Base-by-base conservation (phyloP, 805 yeast genomes). In the Hanseniaspora mollemarum region DNA sequence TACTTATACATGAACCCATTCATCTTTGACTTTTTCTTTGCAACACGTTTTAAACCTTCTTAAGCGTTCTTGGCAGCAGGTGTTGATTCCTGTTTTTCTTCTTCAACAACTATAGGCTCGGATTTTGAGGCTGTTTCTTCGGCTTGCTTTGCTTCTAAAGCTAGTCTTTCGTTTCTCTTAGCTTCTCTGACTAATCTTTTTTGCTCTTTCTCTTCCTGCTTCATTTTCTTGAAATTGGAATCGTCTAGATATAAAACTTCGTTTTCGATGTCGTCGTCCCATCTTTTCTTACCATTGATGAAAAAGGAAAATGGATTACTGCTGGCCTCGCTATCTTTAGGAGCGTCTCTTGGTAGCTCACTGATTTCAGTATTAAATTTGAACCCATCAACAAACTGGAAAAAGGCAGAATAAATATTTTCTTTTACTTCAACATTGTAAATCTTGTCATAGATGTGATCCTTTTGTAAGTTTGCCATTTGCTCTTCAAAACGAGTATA, bases 341-440 rank as follows among this genome's bases (percentile, higher is more conserved):
- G 85, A 38, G 75, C 75, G 25, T 61, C 67, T 46, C 59, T 60
- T n/a, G 26, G 38, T 12, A 22, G 22, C 19, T 39, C 45, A 46
- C 51, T 46, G 7, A 46, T 31, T 22, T 46, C 43, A 10, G 31
- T 31, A 31, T 40, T 40, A 16, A 32, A 46, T 45, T 76, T 74
- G 63, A 82, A 87, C 35, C 83, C 78, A 66, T 90, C 98, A 57
- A 92, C 82, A 63, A 85, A 90, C 41, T 84, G 83, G 66, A 85
- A 92, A 62, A 92, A 90, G 0, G 95, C 94, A 56, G 87, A 81
- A 68, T 85, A 88, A 3, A 82, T 83, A 60, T 87, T 86, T 59
- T 87, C 96, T 60, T 78, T 77, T 41, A 77, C 81, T 65, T 92
- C 98, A 66, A 88, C 96, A 39, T 76, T 79, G 62, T 90, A 90